These are phyloP conservation scores for Roridomyces roridus DNA, from an alignment of 768 basidiomycete genomes.

Conservation along the genomic window DNA sequence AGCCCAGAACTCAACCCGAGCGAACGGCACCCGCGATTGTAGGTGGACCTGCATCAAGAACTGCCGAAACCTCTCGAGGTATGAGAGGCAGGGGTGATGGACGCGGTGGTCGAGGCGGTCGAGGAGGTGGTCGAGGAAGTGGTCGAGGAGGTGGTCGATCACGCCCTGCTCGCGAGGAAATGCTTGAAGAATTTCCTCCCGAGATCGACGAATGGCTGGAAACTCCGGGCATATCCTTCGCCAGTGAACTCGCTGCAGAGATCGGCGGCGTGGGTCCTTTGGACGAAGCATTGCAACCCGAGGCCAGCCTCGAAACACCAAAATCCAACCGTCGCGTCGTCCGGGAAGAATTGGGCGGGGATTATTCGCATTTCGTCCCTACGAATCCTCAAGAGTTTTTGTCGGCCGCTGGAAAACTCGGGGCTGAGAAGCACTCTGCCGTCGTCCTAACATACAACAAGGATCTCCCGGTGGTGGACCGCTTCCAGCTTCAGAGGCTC, in stretches of 20 bases:
- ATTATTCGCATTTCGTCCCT: conserved; percentile 56
- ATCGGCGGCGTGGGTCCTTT: background rate
- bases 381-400: conserved; percentile 31
- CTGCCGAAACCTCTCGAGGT: background rate
- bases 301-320: background rate
- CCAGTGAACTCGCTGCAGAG: conserved; percentile 29
- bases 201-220: conserved; percentile 19
- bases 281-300: conserved; percentile 7
- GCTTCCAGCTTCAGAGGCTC: conserved; percentile 46
- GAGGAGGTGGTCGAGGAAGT: background rate
- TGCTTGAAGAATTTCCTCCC: background rate
- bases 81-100: background rate
- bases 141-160: too few relatives aligned
- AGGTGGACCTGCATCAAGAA: background rate
- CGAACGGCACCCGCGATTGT: background rate
- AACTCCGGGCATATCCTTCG: conserved; percentile 20
- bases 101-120: background rate
- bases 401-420: conserved; percentile 36
- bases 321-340: conserved; percentile 29
- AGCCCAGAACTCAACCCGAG: background rate
- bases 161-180: background rate
- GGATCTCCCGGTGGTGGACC: conserved; percentile 46
- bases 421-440: conserved; percentile 49
- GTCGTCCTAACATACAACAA: conserved; percentile 49
- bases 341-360: conserved; percentile 49